A percentile compares a stretch with the other conserved stretches of the same genome.
Conservation (phyloP, 2,329 filamentous ascomycete genomes). For the Malbranchea zuffiana region DNA sequence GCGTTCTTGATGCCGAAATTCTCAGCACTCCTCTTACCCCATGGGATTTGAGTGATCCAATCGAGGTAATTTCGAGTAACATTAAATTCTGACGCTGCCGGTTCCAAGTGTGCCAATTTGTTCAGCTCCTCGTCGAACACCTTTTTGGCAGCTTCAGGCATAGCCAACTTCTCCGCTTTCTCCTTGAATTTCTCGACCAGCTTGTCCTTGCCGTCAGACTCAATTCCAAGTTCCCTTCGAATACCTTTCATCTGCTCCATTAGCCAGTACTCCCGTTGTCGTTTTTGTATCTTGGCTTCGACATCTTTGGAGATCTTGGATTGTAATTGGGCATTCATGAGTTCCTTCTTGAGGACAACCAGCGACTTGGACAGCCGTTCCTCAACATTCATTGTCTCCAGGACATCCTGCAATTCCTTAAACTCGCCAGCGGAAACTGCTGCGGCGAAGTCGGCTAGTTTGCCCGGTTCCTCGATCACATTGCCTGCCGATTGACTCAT, state of each 20-base stretch:
- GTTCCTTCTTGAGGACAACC: constrained; percentile 88
- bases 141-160: constrained; percentile 94
- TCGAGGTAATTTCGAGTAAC: constrained; percentile 97
- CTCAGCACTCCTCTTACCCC: constrained; percentile 89
- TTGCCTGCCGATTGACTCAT: constrained; percentile 93
- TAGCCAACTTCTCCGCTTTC: constrained; percentile 82
- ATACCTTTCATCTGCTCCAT: constrained; percentile 99
- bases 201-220: constrained; percentile 97
- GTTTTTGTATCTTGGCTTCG: constrained; percentile 92
- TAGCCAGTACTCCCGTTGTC: constrained; percentile 94
- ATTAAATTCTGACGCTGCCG: constrained; percentile 94
- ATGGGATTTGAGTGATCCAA: constrained; percentile 96
- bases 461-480: constrained; percentile 86
- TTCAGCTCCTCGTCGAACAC: constrained; percentile 98
- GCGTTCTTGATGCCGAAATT: constrained; percentile 94
- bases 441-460: constrained; percentile 92
- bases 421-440: constrained; percentile 92
- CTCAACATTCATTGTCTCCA: constrained; percentile 82
- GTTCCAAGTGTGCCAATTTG: constrained; percentile 89
- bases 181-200: constrained; percentile 95
- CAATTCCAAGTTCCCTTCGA: constrained; percentile 83
- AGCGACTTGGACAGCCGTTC: constrained; percentile 85
- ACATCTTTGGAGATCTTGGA: constrained; percentile 98
- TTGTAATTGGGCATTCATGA: constrained; percentile 95
- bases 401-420: constrained; percentile 80